These are phyloP conservation scores for Letharia lupina DNA, from an alignment of 495 filamentous ascomycete genomes.

Conservation along the genomic window DNA sequence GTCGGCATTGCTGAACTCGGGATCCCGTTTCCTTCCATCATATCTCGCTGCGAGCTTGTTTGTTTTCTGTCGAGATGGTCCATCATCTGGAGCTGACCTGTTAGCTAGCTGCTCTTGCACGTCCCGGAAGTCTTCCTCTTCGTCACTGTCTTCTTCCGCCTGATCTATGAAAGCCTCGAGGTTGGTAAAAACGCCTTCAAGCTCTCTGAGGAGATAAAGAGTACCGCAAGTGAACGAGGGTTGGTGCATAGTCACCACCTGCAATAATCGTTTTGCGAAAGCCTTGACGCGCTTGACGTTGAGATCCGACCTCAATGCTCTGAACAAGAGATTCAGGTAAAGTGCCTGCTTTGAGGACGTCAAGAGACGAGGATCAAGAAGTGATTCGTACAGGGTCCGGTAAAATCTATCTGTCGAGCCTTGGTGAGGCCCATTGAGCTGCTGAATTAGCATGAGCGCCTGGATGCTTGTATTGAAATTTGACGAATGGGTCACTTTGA, in stretches of 20 bases:
- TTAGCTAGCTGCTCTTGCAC: constrained; percentile 47
- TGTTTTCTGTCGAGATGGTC: constrained; percentile 21
- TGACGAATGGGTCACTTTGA: constrained; percentile 89
- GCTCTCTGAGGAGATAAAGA: constrained; percentile 75
- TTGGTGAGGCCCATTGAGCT: constrained; percentile 72
- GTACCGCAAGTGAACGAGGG: constrained; percentile 86
- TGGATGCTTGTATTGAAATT: constrained; percentile 99
- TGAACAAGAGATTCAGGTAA: constrained; percentile 87
- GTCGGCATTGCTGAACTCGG: constrained; percentile 83
- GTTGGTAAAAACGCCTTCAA: constrained; percentile 66
- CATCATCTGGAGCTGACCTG: constrained; percentile 17
- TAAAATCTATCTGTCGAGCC: constrained; percentile 82
- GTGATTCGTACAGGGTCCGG: constrained; percentile 86
- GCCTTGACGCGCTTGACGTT: constrained; percentile 86
- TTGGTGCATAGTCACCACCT: constrained; percentile 79
- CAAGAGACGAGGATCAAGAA: constrained; percentile 79
- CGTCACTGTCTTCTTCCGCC: constrained; percentile 58
- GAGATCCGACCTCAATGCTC: constrained; percentile 75
- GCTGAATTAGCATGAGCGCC: constrained; percentile 91
- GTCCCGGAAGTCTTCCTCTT: constrained; percentile 67
- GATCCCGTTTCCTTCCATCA: constrained; percentile 83
- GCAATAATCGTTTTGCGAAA: constrained; percentile 85
- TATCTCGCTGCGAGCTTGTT: constrained; percentile 36
- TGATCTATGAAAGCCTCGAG: constrained; percentile 64
- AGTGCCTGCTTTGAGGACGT: constrained; percentile 90